A percentile compares a stretch with the other conserved stretches of the same genome.
Conservation (phyloP, 2,329 filamentous ascomycete genomes). For the Ramularia endophylla region DNA sequence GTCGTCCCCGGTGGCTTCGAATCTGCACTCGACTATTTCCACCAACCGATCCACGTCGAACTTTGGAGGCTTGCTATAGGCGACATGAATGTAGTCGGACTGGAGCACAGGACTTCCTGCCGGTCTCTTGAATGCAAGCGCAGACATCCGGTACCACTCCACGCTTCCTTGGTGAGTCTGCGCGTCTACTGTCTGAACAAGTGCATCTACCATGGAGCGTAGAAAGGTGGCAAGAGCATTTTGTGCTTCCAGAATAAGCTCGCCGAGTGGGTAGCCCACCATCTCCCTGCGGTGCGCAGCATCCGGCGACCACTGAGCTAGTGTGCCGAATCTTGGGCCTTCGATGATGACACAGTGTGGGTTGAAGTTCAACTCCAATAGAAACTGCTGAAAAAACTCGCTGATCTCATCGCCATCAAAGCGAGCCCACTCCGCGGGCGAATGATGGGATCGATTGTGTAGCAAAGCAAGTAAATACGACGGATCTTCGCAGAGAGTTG, state of each 20-base stretch:
- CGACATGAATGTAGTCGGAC: constrained; percentile 10
- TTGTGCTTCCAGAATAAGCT: constrained; percentile 21
- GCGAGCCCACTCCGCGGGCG: constrained; percentile 8
- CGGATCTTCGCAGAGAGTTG: constrained; percentile 9
- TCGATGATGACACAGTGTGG: constrained; percentile 13
- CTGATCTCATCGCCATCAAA: constrained; percentile 13
- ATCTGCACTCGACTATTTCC: constrained; percentile 8
- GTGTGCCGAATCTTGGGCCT: constrained; percentile 9
- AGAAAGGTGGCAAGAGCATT: constrained; percentile 16
- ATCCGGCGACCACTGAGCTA: constrained; percentile 12
- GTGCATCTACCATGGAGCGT: constrained; percentile 5
- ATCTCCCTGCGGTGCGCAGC: constrained; percentile 17
- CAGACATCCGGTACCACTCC: not conserved
- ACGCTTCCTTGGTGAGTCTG: not conserved
- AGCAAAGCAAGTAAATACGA: constrained; percentile 11
- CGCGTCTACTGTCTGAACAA: too few relatives aligned
- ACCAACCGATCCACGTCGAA: constrained; percentile 16
- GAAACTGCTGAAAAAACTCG: not conserved
- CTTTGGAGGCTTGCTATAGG: too few relatives aligned
- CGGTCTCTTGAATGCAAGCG: not conserved
- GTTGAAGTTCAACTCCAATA: constrained; percentile 2
- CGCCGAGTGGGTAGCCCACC: constrained; percentile 21
- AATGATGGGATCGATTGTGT: constrained; percentile 9
- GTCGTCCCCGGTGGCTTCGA: constrained; percentile 19
- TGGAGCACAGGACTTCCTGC: not conserved